Conservation (phyloP, 495 filamentous ascomycete species). For the Trichodelitschia bisporula region DNA sequence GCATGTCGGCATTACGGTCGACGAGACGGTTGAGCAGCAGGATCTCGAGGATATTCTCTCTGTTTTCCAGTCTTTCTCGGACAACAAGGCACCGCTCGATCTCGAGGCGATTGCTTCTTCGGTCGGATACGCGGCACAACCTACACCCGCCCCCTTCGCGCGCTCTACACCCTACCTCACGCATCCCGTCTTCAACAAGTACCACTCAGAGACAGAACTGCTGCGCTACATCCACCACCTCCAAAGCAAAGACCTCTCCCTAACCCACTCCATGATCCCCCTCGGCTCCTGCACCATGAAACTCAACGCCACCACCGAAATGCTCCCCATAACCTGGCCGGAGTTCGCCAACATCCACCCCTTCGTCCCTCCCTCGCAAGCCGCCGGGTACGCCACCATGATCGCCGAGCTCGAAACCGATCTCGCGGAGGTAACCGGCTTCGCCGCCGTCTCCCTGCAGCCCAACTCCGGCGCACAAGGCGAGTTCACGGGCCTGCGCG, state of each 20-base stretch:
- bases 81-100: constrained; percentile 3
- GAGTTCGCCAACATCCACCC: constrained; percentile 79
- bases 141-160: constrained; percentile 30
- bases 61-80: constrained; percentile 23
- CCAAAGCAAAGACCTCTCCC: constrained; percentile 84
- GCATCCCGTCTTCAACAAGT: constrained; percentile 88
- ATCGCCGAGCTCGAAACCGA: constrained; percentile 51
- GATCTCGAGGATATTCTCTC: constrained; percentile 33
- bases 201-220: constrained; percentile 93
- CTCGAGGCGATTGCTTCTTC: not conserved
- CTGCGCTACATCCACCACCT: constrained; percentile 87
- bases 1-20: constrained; percentile 42
- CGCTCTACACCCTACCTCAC: constrained; percentile 58
- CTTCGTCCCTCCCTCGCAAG: constrained; percentile 37
- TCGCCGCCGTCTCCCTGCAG: constrained; percentile 74
- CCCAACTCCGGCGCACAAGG: constrained; percentile 96
- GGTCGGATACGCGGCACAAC: not conserved
- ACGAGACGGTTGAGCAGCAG: constrained; percentile 40
- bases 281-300: constrained; percentile 99
- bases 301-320: constrained; percentile 87
- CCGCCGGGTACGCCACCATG: constrained; percentile 43
- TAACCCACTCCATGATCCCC: constrained; percentile 96
- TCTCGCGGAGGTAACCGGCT: constrained; percentile 69
- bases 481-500: constrained; percentile 81
- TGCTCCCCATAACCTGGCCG: constrained; percentile 68